Evolutionary conservation across 108 stramenopile species (phyloP).

Genomic region (Poteriospumella lacustris): DNA sequence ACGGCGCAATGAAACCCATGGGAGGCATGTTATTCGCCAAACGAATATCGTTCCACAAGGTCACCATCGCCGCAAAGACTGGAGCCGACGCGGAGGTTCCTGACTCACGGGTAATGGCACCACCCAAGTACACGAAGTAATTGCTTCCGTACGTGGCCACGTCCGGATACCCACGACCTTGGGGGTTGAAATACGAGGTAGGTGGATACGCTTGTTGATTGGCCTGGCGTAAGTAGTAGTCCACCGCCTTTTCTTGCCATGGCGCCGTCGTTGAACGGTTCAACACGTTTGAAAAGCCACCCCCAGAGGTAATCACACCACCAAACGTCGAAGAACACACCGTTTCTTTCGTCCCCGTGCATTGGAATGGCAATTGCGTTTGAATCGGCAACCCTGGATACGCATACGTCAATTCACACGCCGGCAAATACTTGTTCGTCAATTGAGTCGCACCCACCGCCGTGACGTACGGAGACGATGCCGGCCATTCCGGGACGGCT

Average conservation of each 20-base stretch:
- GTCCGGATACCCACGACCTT: not conserved
- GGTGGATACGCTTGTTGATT: not conserved
- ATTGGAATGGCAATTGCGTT: no score
- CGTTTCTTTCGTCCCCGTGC: no score
- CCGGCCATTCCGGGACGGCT: constrained; percentile 29
- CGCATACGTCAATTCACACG: not conserved
- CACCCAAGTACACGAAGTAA: not conserved
- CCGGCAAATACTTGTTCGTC: not conserved
- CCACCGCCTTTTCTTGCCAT: not conserved
- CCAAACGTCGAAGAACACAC: not conserved
- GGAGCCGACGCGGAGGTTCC: not conserved
- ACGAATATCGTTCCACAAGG: not conserved
- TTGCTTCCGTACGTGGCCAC: not conserved
- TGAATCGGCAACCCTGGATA: no score
- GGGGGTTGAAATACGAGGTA: not conserved
- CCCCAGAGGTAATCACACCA: constrained; percentile 13
- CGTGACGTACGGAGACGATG: constrained; percentile 33
- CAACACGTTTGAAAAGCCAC: constrained; percentile 33
- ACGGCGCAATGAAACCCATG: not conserved
- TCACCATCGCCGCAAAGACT: not conserved
- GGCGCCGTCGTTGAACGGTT: not conserved
- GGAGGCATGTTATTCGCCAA: not conserved
- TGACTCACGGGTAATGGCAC: not conserved
- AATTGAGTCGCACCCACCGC: constrained; percentile 37
- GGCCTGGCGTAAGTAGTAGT: not conserved